Evolutionary conservation across 148 eudicot species (phyloP), one percentile per base, ranked within the genome.

Genomic region (Chenopodium formosanum): DNA sequence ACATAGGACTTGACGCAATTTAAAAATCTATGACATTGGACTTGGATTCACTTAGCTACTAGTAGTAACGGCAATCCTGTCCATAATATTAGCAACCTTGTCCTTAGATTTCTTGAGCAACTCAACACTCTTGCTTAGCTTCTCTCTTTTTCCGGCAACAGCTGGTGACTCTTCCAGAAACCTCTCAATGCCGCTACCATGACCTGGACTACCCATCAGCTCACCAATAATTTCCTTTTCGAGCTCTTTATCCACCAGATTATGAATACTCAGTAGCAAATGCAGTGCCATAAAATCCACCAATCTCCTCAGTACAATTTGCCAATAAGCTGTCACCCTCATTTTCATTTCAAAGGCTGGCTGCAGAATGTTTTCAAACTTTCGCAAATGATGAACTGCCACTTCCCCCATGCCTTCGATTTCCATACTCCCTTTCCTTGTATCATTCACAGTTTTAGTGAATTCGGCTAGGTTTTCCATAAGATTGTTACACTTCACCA

Each of bases 81-180:
- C 91, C 80, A 86, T 79, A 19, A 86, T 75, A 6, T 27, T 53
- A 0, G 86, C 85, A 0, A 90, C 83, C 19, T 87, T 89, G 48
- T 85, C 90, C 79, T 84, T 90, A 0, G 97, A 91, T 75, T 89
- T 91, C 76, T 85, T 88, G 0, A 92, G 90, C 80, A 89, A 25
- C 75, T 76, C 71, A 13, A 92, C 82, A 73, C 96, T 89, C n/a
- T 66, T 86, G n/a, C 73, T 87, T 27, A 92, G 84, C 84, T 81
- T 87, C 32, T 79, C 85, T 3, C 92, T 65, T 66, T 90, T 91
- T 0, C 25, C 80, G 0, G 91, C 87, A 70, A 86, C 74, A 0
- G 85, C 52, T 0, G 91, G 92, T 0, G 88, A 75, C 75, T 91
- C 94, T 22, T 89, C 89, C 16, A 92, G 82, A 90, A 89, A 71